Conservation (phyloP, 2,329 filamentous ascomycete genomes). For the Tothia fuscella region DNA sequence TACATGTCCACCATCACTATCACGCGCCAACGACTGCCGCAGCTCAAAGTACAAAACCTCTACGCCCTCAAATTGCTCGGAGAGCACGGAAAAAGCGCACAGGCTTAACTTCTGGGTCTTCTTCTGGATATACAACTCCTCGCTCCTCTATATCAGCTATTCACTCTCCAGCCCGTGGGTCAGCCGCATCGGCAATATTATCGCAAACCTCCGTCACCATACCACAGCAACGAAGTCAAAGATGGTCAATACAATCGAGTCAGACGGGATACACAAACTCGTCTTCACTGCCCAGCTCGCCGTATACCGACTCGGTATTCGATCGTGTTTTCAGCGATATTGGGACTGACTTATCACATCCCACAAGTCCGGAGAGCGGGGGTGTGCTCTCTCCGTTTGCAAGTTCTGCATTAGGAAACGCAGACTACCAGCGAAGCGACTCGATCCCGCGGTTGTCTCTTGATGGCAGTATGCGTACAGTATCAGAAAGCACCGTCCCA, state of each 20-base stretch:
- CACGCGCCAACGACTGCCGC: conserved; percentile 42
- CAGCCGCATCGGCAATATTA: conserved; percentile 43
- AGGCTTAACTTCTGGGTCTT: conserved; percentile 42
- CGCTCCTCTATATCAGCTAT: conserved; percentile 26
- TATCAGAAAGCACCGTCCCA: conserved; percentile 1
- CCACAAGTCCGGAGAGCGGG: conserved; percentile 63
- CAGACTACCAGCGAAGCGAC: conserved; percentile 5
- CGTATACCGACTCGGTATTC: conserved; percentile 67
- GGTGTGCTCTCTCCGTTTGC: conserved; percentile 44
- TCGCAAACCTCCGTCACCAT: conserved; percentile 50
- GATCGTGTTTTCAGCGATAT: conserved; percentile 54
- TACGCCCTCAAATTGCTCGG: conserved; percentile 28
- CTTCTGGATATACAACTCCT: conserved; percentile 26
- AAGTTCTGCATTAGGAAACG: conserved; percentile 28
- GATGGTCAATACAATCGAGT: conserved; percentile 54
- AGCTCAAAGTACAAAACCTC: conserved; percentile 9
- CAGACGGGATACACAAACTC: conserved; percentile 47
- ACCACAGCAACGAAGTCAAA: conserved; percentile 35
- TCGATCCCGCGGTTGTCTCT: conserved; percentile 32
- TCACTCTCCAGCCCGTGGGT: conserved; percentile 28
- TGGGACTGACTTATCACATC: conserved; percentile 54
- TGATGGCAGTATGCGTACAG: conserved; percentile 2
- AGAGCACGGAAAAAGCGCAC: conserved; percentile 63
- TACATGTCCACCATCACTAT: conserved; percentile 93
- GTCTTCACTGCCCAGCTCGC: conserved; percentile 72